Evolutionary conservation across 345 rosid genomes (phyloP), one percentile per base, ranked within the genome.

Genomic region (Boechera stricta): DNA sequence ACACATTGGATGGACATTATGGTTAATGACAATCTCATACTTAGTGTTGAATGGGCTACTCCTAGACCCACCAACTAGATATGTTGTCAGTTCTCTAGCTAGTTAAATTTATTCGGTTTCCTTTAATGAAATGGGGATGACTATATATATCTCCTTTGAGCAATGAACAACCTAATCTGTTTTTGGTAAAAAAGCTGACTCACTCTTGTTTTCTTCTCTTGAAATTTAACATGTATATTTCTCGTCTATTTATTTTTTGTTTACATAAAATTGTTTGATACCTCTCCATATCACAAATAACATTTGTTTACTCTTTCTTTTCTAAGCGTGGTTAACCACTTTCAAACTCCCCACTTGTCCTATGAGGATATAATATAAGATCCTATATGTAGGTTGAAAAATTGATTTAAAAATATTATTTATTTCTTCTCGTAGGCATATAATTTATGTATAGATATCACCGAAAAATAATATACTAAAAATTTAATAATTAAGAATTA

Each of bases 31-130:
- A 38, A 38, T 2, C 41, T 38, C 0, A 38, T 38, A 0, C 10
- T 38, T 2, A 78, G 84, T 35, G 96, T 90, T n/a, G 91, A 88
- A 77, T 92, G 92, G 93, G 92, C 91, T 0, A 85, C 91, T 4
- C 93, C 90, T 9, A 87, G 91, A 71, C 39, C 87, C 11, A 38
- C 41, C 0, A 89, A 82, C 72, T 91, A 87, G 58, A 53, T 53
- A 53, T 53, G 15, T 26, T 26, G 10, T 38, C 10, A 38, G 41
- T 38, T 38, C 41, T 10, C 41, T 31, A 31, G 33, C 33, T 31
- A 31, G 33, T 31, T 21, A 21, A 21, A 21, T 21, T 21, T 21
- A 21, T 21, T 21, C 24, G 24, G 24, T 21, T 21, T 21, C 24
- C 1, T 21, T 21, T 21, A 21, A 21, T 21, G 24, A 21, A 21